Conservation (phyloP, 495 filamentous ascomycete genomes). For the Oleoguttula mirabilis region DNA sequence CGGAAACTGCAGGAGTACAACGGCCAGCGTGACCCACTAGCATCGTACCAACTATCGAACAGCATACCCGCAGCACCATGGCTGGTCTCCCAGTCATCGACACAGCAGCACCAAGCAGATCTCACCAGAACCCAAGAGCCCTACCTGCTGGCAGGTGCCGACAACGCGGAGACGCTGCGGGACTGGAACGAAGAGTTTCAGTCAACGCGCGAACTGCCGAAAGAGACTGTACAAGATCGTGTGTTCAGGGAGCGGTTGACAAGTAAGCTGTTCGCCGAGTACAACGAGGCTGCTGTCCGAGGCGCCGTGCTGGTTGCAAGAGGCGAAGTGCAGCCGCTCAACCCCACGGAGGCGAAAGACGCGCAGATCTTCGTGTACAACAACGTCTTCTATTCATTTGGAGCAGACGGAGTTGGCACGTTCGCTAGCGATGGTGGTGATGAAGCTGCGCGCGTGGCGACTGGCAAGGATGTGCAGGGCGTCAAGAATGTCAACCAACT, state of each 20-base stretch:
- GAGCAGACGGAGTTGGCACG: constrained; percentile 93
- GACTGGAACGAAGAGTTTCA: constrained; percentile 99
- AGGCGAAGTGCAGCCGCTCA: constrained; percentile 90
- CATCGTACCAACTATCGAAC: constrained; percentile 90
- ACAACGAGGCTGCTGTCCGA: constrained; percentile 84
- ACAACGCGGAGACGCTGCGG: constrained; percentile 83
- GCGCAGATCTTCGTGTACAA: constrained; percentile 99
- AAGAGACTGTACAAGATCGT: constrained; percentile 85
- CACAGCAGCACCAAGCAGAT: constrained; percentile 64
- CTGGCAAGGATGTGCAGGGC: constrained; percentile 90
- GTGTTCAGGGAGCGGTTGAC: constrained; percentile 91
- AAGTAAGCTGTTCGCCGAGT: constrained; percentile 93
- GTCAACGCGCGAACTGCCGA: constrained; percentile 83
- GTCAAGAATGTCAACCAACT: constrained; percentile 93
- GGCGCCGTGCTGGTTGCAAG: constrained; percentile 89
- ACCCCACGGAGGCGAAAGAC: constrained; percentile 83
- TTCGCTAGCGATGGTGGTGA: constrained; percentile 95
- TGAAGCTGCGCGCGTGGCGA: constrained; percentile 90
- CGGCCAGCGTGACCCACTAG: constrained; percentile 70
- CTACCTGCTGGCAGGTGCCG: constrained; percentile 76
- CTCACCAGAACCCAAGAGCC: constrained; percentile 84
- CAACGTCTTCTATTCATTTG: constrained; percentile 98
- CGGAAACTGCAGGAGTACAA: constrained; percentile 64
- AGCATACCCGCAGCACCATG: constrained; percentile 85
- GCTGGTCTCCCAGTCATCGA: constrained; percentile 57